Evolutionary conservation across 257 asterid species (phyloP).

Genomic region (Eustoma russellianum): DNA sequence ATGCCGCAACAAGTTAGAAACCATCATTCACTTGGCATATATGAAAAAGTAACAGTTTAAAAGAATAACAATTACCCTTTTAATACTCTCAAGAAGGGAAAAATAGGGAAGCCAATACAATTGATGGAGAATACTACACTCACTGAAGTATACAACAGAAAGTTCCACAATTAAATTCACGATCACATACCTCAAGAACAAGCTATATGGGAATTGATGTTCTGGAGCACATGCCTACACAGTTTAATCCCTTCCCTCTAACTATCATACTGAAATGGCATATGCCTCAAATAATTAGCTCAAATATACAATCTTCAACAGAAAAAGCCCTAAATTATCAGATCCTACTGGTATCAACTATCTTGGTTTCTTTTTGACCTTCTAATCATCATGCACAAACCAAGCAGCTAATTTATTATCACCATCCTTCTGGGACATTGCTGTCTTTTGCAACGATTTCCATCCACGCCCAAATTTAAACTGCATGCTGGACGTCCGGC

Average conservation of each 20-base stretch:
- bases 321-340: conserved; percentile 40
- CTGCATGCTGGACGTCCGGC: conserved; percentile 43
- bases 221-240: conserved; percentile 31
- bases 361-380: conserved; percentile 29
- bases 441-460: conserved; percentile 25
- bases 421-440: conserved; percentile 25
- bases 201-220: conserved; percentile 20
- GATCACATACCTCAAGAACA: conserved; percentile 38
- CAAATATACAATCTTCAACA: conserved; percentile 38
- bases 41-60: neutral
- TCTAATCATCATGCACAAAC: conserved; percentile 36
- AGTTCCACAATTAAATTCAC: conserved; percentile 22
- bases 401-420: conserved; percentile 22
- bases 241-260: conserved; percentile 29
- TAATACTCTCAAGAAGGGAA: neutral
- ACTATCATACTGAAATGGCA: conserved; percentile 29
- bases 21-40: too few species aligned
- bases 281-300: conserved; percentile 27
- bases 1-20: too few species aligned
- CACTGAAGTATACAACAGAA: conserved; percentile 20
- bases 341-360: conserved; percentile 27
- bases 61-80: neutral
- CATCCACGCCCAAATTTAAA: conserved; percentile 37
- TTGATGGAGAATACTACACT: neutral
- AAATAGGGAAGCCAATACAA: too few species aligned